phyloP scores from a whole-genome alignment of 2,329 filamentous ascomycete genomes.

The Aspergillus sp. region DNA sequence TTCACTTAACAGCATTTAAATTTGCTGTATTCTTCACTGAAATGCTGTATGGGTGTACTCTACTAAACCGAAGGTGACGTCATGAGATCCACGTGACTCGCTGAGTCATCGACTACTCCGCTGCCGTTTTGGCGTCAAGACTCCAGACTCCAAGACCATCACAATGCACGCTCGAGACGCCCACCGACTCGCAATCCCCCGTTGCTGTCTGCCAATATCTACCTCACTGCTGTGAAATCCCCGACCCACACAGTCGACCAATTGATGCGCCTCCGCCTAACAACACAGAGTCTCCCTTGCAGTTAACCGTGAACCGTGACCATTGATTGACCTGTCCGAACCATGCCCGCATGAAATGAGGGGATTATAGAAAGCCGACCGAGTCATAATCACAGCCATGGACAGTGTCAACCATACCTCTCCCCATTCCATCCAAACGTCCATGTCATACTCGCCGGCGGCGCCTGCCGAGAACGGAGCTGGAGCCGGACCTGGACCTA shows the following conservation, averaged over 20 bases:
- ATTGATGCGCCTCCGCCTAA: neutral
- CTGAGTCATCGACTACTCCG: neutral
- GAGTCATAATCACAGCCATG: neutral
- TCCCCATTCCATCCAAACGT: slow-evolving; percentile 31
- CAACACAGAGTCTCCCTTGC: neutral
- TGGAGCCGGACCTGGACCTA: no score
- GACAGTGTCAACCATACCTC: slow-evolving; percentile 14
- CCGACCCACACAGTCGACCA: neutral
- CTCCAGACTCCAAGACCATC: neutral
- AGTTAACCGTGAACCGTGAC: no score
- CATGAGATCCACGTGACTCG: neutral
- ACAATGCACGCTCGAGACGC: no score
- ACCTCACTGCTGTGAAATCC: neutral
- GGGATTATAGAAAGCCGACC: neutral
- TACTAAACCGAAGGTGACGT: neutral
- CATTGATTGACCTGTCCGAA: neutral
- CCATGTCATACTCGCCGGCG: slow-evolving; percentile 31
- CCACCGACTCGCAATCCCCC: neutral
- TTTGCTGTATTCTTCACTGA: no score
- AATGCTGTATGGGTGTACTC: no score
- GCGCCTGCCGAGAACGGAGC: slow-evolving; percentile 18
- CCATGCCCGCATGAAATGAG: neutral
- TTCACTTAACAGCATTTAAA: no score
- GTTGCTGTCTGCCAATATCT: neutral
- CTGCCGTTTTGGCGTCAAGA: neutral